Percentiles rank a stretch among this genome's conserved stretches.
phyloP scores from a whole-genome alignment of 768 basidiomycete species.

The Russula sp. region DNA sequence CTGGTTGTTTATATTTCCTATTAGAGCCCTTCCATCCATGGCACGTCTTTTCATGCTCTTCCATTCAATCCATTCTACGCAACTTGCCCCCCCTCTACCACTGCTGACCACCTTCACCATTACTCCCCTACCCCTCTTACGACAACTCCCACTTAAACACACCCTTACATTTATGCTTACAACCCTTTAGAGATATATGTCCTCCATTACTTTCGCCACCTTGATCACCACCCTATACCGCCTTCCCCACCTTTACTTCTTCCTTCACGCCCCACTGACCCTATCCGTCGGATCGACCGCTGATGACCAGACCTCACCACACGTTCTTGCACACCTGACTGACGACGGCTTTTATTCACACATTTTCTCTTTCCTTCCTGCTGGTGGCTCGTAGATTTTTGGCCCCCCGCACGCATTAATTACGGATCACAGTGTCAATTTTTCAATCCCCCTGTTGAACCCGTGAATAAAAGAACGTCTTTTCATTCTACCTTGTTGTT shows the following conservation, averaged over 20 bases:
- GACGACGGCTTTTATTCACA: too few relatives aligned
- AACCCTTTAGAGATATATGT: neutral
- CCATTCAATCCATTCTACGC: neutral
- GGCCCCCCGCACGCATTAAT: too few relatives aligned
- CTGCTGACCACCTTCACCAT: neutral
- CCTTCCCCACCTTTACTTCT: neutral
- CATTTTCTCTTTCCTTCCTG: too few relatives aligned
- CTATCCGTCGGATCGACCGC: neutral
- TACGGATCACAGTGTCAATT: too few relatives aligned
- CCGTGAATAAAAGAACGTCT: neutral
- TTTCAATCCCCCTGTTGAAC: too few relatives aligned
- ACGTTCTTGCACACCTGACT: too few relatives aligned
- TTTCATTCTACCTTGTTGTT: neutral
- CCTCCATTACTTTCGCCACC: neutral
- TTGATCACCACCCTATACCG: neutral
- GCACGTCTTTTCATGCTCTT: neutral
- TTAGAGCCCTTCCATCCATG: neutral
- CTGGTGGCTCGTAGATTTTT: too few relatives aligned
- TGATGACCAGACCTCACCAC: neutral
- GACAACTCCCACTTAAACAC: neutral
- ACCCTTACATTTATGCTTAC: neutral
- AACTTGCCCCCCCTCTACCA: neutral
- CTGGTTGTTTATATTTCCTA: conserved; percentile 10
- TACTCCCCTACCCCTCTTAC: neutral
- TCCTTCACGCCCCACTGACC: neutral